These are phyloP conservation scores for Heliamphora pulchella DNA, from an alignment of 179 eudicot genomes.

Conservation along the genomic window DNA sequence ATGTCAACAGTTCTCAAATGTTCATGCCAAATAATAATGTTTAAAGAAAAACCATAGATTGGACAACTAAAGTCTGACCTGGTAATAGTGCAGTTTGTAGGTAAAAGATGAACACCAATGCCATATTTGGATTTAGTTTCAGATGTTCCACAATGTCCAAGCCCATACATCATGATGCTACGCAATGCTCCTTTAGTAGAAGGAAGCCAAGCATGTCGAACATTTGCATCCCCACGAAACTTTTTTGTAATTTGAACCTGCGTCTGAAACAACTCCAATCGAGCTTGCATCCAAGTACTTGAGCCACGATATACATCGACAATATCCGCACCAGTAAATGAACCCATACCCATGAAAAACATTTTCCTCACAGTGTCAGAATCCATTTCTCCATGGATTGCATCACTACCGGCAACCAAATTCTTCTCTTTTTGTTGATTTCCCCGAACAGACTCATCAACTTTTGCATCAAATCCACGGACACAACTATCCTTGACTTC, in stretches of 20 bases:
- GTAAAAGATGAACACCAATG: constrained; percentile 68
- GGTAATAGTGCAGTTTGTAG: constrained; percentile 54
- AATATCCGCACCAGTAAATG: constrained; percentile 30
- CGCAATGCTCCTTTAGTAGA: constrained; percentile 43
- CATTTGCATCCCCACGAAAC: constrained; percentile 67
- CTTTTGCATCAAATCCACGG: constrained; percentile 34
- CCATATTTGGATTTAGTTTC: constrained; percentile 49
- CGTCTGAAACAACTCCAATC: constrained; percentile 64
- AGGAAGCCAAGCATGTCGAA: constrained; percentile 84
- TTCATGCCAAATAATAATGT: background rate
- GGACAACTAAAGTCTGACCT: constrained; percentile 34
- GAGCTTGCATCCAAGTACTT: constrained; percentile 41
- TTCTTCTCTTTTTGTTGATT: constrained; percentile 28
- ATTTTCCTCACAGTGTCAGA: constrained; percentile 40
- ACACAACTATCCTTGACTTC: constrained; percentile 45
- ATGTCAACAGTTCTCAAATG: constrained; percentile 1
- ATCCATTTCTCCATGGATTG: constrained; percentile 23
- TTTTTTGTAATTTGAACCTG: constrained; percentile 71
- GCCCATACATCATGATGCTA: constrained; percentile 49
- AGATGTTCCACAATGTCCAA: constrained; percentile 44
- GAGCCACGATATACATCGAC: constrained; percentile 36
- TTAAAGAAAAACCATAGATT: background rate
- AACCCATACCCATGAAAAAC: constrained; percentile 41
- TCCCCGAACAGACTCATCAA: constrained; percentile 33
- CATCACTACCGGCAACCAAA: constrained; percentile 15